phyloP scores from a whole-genome alignment of 192 early-diverging fungal genomes.

The Chytriomyces hyalinus region DNA sequence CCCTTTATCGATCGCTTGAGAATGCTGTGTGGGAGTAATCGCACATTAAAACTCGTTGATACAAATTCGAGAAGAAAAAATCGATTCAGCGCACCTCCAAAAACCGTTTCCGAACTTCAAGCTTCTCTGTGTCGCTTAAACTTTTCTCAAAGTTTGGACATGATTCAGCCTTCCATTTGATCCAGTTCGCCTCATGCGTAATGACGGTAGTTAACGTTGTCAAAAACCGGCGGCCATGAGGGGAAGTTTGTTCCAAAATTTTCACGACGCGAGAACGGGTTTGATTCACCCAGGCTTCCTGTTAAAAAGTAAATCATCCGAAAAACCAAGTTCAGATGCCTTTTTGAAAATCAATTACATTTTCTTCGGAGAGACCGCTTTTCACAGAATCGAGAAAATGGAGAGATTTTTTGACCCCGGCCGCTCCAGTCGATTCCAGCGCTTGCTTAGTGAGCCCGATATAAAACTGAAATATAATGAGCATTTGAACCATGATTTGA shows the following conservation, averaged over 20 bases:
- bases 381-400: conserved; percentile 40
- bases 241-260: conserved; percentile 58
- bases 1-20: conserved; percentile 19
- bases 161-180: conserved; percentile 79
- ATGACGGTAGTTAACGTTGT: conserved; percentile 72
- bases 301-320: conserved; percentile 14
- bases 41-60: background rate
- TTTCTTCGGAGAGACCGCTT: conserved; percentile 38
- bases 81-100: conserved; percentile 35
- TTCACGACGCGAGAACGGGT: conserved; percentile 52
- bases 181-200: conserved; percentile 77
- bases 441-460: conserved; percentile 48
- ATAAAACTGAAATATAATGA: conserved; percentile 86
- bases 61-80: conserved; percentile 35
- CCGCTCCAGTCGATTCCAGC: conserved; percentile 14
- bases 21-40: conserved; percentile 18
- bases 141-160: conserved; percentile 74
- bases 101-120: conserved; percentile 44
- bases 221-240: conserved; percentile 66
- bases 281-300: conserved; percentile 61
- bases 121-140: conserved; percentile 40
- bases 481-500: conserved; percentile 82
- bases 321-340: conserved; percentile 38
- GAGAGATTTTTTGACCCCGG: conserved; percentile 64
- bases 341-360: conserved; percentile 1